Percentiles rank a stretch among this genome's conserved stretches.
Conservation (phyloP, 306 rosid genomes). For the Ormosia emarginata region DNA sequence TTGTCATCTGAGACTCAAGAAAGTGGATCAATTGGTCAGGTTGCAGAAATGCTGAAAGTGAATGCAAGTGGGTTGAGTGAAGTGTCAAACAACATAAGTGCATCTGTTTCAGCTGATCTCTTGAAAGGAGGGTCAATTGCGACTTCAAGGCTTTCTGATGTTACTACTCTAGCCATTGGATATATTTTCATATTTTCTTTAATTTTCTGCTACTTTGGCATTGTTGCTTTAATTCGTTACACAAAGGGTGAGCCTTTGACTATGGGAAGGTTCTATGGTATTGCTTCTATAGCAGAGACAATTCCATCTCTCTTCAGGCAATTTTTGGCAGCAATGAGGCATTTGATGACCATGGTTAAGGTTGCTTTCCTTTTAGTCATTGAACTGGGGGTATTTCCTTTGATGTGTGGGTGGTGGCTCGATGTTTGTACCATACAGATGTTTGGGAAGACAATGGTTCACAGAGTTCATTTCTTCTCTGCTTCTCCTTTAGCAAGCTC, state of each 20-base stretch:
- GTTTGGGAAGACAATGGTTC: conserved; percentile 96
- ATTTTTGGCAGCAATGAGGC: conserved; percentile 96
- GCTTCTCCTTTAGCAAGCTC: conserved; percentile 96
- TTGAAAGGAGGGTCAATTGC: conserved; percentile 67
- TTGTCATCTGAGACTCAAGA: conserved; percentile 68
- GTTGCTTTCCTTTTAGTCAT: conserved; percentile 97
- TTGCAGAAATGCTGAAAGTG: conserved; percentile 69
- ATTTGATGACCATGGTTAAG: conserved; percentile 98
- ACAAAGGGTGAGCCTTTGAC: conserved; percentile 93
- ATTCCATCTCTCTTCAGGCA: conserved; percentile 96
- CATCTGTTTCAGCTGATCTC: conserved; percentile 60
- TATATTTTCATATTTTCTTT: conserved; percentile 72
- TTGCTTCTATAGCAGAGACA: conserved; percentile 90
- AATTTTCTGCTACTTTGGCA: conserved; percentile 75
- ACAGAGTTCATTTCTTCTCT: conserved; percentile 93
- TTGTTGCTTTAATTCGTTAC: conserved; percentile 81
- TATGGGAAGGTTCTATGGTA: conserved; percentile 79
- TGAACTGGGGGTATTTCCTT: conserved; percentile 98
- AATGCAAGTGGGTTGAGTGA: conserved; percentile 67
- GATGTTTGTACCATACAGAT: conserved; percentile 94
- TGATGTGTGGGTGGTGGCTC: conserved; percentile 99
- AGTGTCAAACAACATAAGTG: conserved; percentile 57
- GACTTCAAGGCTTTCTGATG: conserved; percentile 85
- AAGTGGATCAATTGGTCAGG: conserved; percentile 67
- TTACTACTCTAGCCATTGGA: conserved; percentile 92